A percentile compares a stretch with the other conserved stretches of the same genome.
These are phyloP conservation scores for Sporothrix globosa DNA, from an alignment of 2,329 filamentous ascomycete species.

Conservation along the genomic window DNA sequence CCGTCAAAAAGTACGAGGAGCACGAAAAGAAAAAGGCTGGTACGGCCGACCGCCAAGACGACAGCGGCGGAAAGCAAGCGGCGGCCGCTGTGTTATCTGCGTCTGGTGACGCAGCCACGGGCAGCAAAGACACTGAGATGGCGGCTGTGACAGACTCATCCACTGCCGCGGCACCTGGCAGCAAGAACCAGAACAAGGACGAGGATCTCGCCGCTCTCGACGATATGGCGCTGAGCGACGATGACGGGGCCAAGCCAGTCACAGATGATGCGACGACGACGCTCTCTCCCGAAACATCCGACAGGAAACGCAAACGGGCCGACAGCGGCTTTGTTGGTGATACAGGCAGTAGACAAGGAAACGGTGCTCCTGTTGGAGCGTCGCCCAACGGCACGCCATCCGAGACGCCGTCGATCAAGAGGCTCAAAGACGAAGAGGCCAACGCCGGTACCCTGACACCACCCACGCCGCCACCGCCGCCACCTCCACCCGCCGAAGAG, in stretches of 20 bases:
- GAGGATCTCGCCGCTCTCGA: constrained; percentile 42
- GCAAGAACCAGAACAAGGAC: not conserved
- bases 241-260: constrained; percentile 43
- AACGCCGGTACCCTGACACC: constrained; percentile 49
- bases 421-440: constrained; percentile 53
- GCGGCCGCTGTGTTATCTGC: not conserved
- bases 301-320: constrained; percentile 68
- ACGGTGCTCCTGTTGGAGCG: constrained; percentile 36
- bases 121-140: constrained; percentile 15
- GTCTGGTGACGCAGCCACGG: not conserved
- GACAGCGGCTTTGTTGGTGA: constrained; percentile 40
- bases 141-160: constrained; percentile 27
- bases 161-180: constrained; percentile 33
- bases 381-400: constrained; percentile 53
- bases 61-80: not conserved
- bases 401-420: constrained; percentile 61
- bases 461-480: constrained; percentile 47
- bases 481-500: constrained; percentile 33
- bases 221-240: constrained; percentile 49
- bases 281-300: constrained; percentile 52
- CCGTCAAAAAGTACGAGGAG: constrained; percentile 72
- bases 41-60: constrained; percentile 33
- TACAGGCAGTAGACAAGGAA: not conserved
- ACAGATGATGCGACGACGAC: constrained; percentile 10
- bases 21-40: constrained; percentile 67